Evolutionary conservation across 73 alveolate genomes (phyloP).

Genomic region (Durusdinium trenchii): DNA sequence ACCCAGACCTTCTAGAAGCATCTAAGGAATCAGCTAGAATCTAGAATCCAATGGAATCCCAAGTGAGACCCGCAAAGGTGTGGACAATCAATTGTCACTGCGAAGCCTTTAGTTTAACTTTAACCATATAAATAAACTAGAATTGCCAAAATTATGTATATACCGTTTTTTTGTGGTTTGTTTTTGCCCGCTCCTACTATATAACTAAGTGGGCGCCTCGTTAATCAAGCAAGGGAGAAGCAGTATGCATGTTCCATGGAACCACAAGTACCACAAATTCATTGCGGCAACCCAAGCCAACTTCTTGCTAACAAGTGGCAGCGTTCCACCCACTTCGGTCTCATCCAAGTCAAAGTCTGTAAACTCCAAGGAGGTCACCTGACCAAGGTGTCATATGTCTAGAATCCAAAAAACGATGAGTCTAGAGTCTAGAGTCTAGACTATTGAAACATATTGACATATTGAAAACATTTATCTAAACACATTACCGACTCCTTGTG

Average conservation of each 20-base stretch:
- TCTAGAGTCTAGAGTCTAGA: not conserved
- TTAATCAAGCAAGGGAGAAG: not conserved
- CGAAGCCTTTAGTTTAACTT: not conserved
- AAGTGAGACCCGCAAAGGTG: too few species aligned
- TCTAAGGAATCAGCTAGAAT: too few species aligned
- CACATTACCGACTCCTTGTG: not conserved
- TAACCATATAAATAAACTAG: not conserved
- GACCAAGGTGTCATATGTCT: not conserved
- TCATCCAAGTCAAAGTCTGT: conserved; percentile 42
- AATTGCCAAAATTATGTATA: not conserved
- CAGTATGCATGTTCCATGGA: too few species aligned
- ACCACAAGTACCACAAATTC: not conserved
- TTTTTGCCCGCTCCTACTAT: not conserved
- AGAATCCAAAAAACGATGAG: not conserved
- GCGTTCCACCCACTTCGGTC: conserved; percentile 40
- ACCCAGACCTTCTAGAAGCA: too few species aligned
- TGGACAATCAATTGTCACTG: not conserved
- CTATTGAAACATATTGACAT: not conserved
- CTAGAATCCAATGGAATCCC: too few species aligned
- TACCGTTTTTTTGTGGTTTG: too few species aligned
- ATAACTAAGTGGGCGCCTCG: not conserved
- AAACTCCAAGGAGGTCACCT: conserved; percentile 28
- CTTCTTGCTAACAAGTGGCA: not conserved
- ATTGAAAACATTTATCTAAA: not conserved
- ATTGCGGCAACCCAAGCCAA: too few species aligned